phyloP scores from a whole-genome alignment of 345 rosid species.

The Abelmoschus esculentus region DNA sequence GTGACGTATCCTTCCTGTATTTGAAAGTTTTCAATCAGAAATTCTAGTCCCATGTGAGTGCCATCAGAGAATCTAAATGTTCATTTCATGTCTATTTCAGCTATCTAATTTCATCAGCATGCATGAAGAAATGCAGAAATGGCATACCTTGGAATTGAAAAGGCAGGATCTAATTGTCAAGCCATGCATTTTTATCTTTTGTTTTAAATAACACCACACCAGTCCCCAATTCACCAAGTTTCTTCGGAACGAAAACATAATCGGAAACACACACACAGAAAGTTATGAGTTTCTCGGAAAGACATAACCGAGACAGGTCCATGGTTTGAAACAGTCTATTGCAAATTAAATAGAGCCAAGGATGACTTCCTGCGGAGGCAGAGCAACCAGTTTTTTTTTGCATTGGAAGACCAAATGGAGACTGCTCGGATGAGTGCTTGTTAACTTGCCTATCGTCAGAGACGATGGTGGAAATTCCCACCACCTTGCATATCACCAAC shows the following conservation, averaged over 20 bases:
- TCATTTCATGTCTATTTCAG: no score
- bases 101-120: no score
- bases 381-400: slow-evolving; percentile 29
- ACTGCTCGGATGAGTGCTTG: slow-evolving; percentile 17
- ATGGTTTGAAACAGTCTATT: background rate
- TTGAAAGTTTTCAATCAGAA: no score
- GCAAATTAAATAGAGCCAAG: slow-evolving; percentile 52
- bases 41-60: no score
- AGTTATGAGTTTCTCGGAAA: background rate
- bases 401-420: slow-evolving; percentile 9
- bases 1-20: no score
- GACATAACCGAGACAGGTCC: slow-evolving; percentile 2
- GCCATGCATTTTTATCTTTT: background rate
- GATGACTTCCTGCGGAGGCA: slow-evolving; percentile 80
- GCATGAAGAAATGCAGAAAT: background rate
- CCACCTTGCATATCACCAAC: slow-evolving; percentile 31
- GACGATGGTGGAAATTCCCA: slow-evolving; percentile 31
- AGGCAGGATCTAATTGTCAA: background rate
- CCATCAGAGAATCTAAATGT: no score
- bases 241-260: background rate
- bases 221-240: background rate
- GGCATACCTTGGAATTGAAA: background rate
- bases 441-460: slow-evolving; percentile 22
- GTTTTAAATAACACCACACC: background rate
- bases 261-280: background rate